These are phyloP conservation scores for Exophiala bonariae DNA, from an alignment of 2,329 filamentous ascomycete species.

Conservation along the genomic window DNA sequence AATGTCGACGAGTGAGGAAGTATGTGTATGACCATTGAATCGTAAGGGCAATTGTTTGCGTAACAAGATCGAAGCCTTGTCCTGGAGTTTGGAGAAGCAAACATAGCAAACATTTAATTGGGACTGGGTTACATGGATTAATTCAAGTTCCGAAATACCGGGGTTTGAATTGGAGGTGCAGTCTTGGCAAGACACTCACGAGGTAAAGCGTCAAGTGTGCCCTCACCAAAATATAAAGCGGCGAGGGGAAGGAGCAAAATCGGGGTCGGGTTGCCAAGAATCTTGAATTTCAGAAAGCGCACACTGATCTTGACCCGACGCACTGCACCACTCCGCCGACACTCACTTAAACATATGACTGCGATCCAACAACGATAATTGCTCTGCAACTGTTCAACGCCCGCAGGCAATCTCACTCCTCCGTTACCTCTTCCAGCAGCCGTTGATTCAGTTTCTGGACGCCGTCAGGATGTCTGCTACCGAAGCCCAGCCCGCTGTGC, in stretches of 20 bases:
- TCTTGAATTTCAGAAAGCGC: too few relatives aligned
- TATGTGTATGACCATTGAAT: background rate
- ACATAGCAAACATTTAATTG: constrained; percentile 8
- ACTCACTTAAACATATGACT: constrained; percentile 1
- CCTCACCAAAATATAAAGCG: too few relatives aligned
- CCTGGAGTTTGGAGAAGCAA: constrained; percentile 3
- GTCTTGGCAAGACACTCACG: too few relatives aligned
- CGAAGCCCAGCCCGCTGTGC: constrained; percentile 51
- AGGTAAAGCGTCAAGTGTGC: too few relatives aligned
- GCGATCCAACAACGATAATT: constrained; percentile 1
- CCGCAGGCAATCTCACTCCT: constrained; percentile 5
- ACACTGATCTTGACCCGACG: too few relatives aligned
- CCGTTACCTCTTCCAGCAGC: constrained; percentile 3
- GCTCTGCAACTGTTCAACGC: constrained; percentile 2
- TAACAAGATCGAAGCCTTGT: constrained; percentile 5
- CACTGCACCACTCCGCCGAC: background rate
- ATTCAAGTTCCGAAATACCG: too few relatives aligned
- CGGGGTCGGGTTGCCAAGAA: too few relatives aligned
- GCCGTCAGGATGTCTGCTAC: constrained; percentile 55
- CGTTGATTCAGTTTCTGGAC: constrained; percentile 7
- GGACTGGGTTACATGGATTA: background rate
- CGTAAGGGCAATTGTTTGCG: background rate
- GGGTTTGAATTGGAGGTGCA: too few relatives aligned
- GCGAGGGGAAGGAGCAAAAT: too few relatives aligned
- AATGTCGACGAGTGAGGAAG: too few relatives aligned